Evolutionary conservation across 768 basidiomycete genomes (phyloP).

Genomic region (Sporobolomyces pararoseus): DNA sequence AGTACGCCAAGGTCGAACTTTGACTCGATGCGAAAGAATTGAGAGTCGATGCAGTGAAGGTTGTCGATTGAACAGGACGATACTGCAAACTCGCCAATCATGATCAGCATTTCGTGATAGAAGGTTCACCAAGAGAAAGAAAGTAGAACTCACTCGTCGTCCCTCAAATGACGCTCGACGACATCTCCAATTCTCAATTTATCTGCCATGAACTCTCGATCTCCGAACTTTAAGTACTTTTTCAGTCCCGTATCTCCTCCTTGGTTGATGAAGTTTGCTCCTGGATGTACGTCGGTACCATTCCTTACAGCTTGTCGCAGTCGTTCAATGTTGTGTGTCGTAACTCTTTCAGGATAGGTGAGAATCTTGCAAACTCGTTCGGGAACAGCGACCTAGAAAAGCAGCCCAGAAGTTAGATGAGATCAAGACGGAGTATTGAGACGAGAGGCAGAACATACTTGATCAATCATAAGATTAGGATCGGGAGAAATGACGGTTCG

Average conservation of each 20-base stretch:
- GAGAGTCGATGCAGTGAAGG: conserved; percentile 98
- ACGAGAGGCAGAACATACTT: conserved; percentile 53
- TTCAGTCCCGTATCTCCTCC: conserved; percentile 69
- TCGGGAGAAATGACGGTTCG: conserved; percentile 99
- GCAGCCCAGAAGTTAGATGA: too few relatives aligned
- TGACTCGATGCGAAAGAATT: conserved; percentile 97
- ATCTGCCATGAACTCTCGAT: conserved; percentile 73
- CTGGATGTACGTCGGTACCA: conserved; percentile 85
- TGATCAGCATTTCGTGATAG: background rate
- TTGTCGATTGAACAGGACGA: conserved; percentile 96
- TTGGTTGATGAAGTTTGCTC: conserved; percentile 86
- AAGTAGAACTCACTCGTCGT: conserved; percentile 65
- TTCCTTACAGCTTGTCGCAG: conserved; percentile 76
- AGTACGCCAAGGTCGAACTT: conserved; percentile 93
- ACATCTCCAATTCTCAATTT: conserved; percentile 78
- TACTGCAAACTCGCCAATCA: conserved; percentile 48
- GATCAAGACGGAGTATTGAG: background rate
- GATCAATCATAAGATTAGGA: conserved; percentile 96
- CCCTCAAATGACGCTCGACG: conserved; percentile 89
- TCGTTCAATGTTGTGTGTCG: conserved; percentile 75
- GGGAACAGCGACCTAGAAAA: conserved; percentile 82
- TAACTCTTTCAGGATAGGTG: conserved; percentile 95
- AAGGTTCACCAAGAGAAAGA: too few relatives aligned
- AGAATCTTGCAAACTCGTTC: conserved; percentile 89
- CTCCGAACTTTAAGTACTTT: conserved; percentile 84